phyloP scores from a whole-genome alignment of 306 rosid species.

The Vicia sativa region DNA sequence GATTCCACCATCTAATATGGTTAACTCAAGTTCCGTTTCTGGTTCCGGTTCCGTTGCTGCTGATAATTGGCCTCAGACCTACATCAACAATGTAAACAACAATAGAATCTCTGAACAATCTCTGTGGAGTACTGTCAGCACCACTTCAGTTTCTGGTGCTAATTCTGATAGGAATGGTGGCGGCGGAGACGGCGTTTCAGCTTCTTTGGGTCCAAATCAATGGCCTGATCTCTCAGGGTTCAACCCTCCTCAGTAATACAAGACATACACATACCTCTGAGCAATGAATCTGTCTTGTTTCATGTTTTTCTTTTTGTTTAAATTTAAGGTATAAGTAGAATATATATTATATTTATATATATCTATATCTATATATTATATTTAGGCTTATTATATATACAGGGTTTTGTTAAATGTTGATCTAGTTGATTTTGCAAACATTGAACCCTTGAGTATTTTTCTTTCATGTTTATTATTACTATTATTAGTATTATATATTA shows the following conservation, averaged over 20 bases:
- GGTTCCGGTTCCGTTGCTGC: slow-evolving; percentile 4
- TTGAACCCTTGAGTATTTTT: slow-evolving; percentile 25
- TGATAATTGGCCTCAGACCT: slow-evolving; percentile 46
- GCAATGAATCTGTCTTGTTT: slow-evolving; percentile 20
- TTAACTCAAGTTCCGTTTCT: neutral
- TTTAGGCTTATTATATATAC: slow-evolving; percentile 5
- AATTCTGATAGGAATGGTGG: slow-evolving; percentile 18
- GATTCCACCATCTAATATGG: slow-evolving; percentile 38
- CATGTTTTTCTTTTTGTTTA: neutral
- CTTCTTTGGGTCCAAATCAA: slow-evolving; percentile 42
- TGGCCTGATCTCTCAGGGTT: slow-evolving; percentile 52
- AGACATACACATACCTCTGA: neutral
- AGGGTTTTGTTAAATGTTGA: slow-evolving; percentile 13
- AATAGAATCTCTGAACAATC: slow-evolving; percentile 24
- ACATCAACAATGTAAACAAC: slow-evolving; percentile 28
- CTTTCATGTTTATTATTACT: neutral
- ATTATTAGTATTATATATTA: too few species aligned
- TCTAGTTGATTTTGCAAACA: slow-evolving; percentile 25
- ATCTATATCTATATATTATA: neutral
- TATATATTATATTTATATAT: neutral
- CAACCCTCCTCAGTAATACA: slow-evolving; percentile 46
- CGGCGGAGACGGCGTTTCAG: neutral
- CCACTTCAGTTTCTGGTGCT: slow-evolving; percentile 21
- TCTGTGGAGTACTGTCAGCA: slow-evolving; percentile 52
- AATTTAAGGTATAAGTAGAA: neutral